Evolutionary conservation across 192 early-diverging fungal species (phyloP).

Genomic region (Umbelopsis ramanniana): DNA sequence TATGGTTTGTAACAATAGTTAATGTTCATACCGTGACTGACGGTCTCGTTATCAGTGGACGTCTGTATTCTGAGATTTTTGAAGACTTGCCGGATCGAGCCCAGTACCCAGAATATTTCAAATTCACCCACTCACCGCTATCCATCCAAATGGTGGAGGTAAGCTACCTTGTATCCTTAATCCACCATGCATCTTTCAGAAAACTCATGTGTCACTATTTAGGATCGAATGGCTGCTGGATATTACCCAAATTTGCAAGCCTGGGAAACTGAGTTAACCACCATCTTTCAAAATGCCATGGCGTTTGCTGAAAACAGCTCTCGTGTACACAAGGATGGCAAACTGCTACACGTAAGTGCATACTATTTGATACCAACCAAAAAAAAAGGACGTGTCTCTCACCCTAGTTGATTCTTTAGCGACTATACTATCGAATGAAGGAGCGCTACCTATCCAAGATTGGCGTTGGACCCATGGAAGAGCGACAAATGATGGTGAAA

Average conservation of each 20-base stretch:
- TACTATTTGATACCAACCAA: not conserved
- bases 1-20: not conserved
- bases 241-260: constrained; percentile 71
- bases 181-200: no score
- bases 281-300: constrained; percentile 91
- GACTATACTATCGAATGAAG: constrained; percentile 37
- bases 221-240: constrained; percentile 62
- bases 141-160: constrained; percentile 69
- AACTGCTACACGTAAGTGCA: constrained; percentile 45
- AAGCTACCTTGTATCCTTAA: no score
- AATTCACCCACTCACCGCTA: constrained; percentile 81
- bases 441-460: constrained; percentile 28
- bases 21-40: not conserved
- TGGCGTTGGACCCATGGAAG: constrained; percentile 26
- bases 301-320: constrained; percentile 89
- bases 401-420: constrained; percentile 8
- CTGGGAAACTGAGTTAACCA: constrained; percentile 80
- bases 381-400: not conserved
- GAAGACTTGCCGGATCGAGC: constrained; percentile 72
- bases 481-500: constrained; percentile 21
- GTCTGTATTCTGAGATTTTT: constrained; percentile 77
- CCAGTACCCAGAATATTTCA: constrained; percentile 93
- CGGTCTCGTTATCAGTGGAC: constrained; percentile 42
- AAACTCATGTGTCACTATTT: no score
- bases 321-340: constrained; percentile 81